Conservation (phyloP, 805 yeast genomes). For the Saccharomyces paradoxus region DNA sequence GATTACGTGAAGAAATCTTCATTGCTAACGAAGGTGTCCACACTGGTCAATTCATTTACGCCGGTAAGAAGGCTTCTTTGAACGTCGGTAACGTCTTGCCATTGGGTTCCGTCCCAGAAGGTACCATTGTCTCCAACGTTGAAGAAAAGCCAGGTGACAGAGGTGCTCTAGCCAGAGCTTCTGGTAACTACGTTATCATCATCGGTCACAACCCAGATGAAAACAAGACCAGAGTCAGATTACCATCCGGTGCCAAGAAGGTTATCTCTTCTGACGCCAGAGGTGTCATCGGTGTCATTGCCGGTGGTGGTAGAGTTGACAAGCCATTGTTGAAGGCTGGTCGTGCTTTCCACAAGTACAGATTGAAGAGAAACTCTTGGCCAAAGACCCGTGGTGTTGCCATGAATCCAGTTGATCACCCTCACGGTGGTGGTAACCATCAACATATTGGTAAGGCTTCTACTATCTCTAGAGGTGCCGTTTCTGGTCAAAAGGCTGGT, state of each 20-base stretch:
- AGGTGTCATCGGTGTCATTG: conserved; percentile 99
- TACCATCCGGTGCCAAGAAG: conserved; percentile 99
- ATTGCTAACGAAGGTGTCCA: conserved; percentile 99
- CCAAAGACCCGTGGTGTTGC: conserved; percentile 99
- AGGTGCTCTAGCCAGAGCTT: conserved; percentile 99
- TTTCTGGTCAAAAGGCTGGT: conserved; percentile 99
- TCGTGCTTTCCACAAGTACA: conserved; percentile 99
- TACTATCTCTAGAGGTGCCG: conserved; percentile 98
- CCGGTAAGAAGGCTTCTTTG: conserved; percentile 97
- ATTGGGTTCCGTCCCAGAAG: conserved; percentile 95
- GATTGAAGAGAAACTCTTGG: conserved; percentile 99
- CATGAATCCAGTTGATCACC: conserved; percentile 99
- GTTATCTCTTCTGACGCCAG: conserved; percentile 90
- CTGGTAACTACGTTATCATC: conserved; percentile 98
- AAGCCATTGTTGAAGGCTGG: conserved; percentile 99
- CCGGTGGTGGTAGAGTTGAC: conserved; percentile 99
- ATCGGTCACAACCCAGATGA: conserved; percentile 99
- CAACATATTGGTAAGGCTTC: conserved; percentile 99
- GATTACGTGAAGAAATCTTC: conserved; percentile 95
- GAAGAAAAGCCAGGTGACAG: conserved; percentile 99
- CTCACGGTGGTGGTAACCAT: conserved; percentile 99
- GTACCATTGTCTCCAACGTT: conserved; percentile 97
- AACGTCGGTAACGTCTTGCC: conserved; percentile 97
- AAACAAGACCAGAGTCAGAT: conserved; percentile 97
- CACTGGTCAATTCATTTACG: conserved; percentile 98